Conservation (phyloP, 2,329 filamentous ascomycete genomes). For the Chaetomium strumarium region DNA sequence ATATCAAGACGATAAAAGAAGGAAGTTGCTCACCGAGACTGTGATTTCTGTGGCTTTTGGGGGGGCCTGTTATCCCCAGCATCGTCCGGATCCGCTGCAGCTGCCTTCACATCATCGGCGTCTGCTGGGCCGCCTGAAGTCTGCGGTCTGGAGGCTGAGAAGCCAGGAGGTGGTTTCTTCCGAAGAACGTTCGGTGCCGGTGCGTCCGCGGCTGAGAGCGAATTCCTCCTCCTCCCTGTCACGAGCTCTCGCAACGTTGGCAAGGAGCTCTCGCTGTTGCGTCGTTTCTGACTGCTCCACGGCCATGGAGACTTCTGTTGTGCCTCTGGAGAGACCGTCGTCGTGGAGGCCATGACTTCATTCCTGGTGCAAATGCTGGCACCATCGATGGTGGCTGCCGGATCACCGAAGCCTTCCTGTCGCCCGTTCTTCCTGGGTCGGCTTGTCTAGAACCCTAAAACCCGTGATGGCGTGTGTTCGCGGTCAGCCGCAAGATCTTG, state of each 20-base stretch:
- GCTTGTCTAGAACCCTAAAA: too few species aligned
- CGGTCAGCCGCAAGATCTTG: slow-evolving; percentile 1
- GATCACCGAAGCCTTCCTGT: not conserved
- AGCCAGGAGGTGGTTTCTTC: slow-evolving; percentile 4
- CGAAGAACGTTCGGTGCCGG: slow-evolving; percentile 7
- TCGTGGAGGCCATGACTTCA: not conserved
- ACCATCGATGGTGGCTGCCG: not conserved
- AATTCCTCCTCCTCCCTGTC: slow-evolving; percentile 15
- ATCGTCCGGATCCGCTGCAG: not conserved
- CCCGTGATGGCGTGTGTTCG: not conserved
- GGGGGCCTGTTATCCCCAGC: not conserved
- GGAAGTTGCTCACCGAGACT: slow-evolving; percentile 22
- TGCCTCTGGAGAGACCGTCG: slow-evolving; percentile 1
- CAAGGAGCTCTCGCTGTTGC: slow-evolving; percentile 18
- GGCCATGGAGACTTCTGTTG: slow-evolving; percentile 12
- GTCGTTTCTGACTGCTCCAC: slow-evolving; percentile 13
- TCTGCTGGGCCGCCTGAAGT: not conserved
- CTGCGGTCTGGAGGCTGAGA: not conserved
- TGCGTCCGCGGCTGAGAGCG: slow-evolving; percentile 12
- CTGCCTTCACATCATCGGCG: not conserved
- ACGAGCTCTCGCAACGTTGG: slow-evolving; percentile 3
- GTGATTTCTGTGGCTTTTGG: slow-evolving; percentile 16
- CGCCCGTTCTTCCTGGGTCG: not conserved
- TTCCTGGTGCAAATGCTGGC: not conserved
- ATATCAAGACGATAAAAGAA: slow-evolving; percentile 8